Evolutionary conservation across 2,329 filamentous ascomycete species (phyloP).

Genomic region (Clarireedia homoeocarpa): DNA sequence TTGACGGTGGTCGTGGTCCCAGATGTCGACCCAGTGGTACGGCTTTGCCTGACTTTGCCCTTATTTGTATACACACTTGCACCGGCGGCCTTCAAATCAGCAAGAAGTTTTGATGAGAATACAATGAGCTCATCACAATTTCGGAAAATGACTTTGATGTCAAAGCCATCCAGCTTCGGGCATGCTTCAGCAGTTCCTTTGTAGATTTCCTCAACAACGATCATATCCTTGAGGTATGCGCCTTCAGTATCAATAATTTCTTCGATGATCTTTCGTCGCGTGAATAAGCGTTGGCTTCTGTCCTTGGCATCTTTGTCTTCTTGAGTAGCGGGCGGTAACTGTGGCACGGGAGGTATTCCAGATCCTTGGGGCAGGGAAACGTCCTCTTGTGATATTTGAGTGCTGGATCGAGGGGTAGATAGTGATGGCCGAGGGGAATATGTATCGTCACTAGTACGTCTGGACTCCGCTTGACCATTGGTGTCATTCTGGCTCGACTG

Average conservation of each 20-base stretch:
- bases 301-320: constrained; percentile 40
- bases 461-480: constrained; percentile 21
- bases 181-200: constrained; percentile 83
- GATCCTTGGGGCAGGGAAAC: background rate
- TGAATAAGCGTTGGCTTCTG: constrained; percentile 64
- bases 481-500: constrained; percentile 22
- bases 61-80: constrained; percentile 64
- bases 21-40: constrained; percentile 5
- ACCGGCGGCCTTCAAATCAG: constrained; percentile 72
- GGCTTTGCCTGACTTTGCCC: constrained; percentile 34
- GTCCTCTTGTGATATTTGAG: constrained; percentile 7
- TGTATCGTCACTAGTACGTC: constrained; percentile 25
- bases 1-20: constrained; percentile 5
- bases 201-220: constrained; percentile 95
- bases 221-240: constrained; percentile 89
- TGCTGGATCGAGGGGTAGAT: constrained; percentile 19
- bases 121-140: constrained; percentile 86
- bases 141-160: constrained; percentile 83
- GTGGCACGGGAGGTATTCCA: background rate
- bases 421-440: constrained; percentile 24
- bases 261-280: constrained; percentile 78
- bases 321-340: constrained; percentile 8
- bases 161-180: constrained; percentile 70
- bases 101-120: constrained; percentile 75
- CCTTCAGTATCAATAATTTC: constrained; percentile 91